Base-by-base conservation (phyloP, 768 basidiomycete genomes). In the Strobilomyces confusus region DNA sequence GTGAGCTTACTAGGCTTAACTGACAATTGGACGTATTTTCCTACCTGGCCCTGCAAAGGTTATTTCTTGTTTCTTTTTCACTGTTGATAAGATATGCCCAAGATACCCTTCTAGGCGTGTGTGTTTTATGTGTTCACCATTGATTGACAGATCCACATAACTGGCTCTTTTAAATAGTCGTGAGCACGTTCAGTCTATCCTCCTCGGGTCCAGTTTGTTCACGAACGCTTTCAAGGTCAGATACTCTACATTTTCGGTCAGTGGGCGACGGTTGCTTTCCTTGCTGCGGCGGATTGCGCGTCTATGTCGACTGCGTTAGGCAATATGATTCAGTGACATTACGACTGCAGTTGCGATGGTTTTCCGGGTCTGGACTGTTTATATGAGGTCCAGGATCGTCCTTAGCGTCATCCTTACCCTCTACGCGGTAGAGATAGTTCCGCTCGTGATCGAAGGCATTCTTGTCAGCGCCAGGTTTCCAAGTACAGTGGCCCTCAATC, bases 291-390 rank as follows among this genome's bases (percentile, higher is more conserved):
- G 20, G 59, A 60, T 13, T 19, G 59, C 54, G 44, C 23, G 59
- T 50, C 17, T n/a, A 0, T 26, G n/a, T 40, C 33, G 20, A 5
- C 42, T 22, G 17, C 20, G 14, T 22, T 19, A 36, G 15, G 7
- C 34, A 6, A 15, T 23, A 19, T 8, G 23, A 37, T 20, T 29
- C 9, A 14, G 36, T 26, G 23, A 48, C 15, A 1, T 3, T 3
- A 7, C 29, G 23, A 47, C 17, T 44, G 11, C 11, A 58, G 59
- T 61, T 45, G 40, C 29, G 8, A 61, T 61, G 59, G 51, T 62
- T 23, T 49, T 62, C 11, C 60, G 55, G 32, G 42, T 62, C 20
- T 62, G 55, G 51, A 55, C 45, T 37, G 20, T 60, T 32, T 58
- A 60, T 25, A 4, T 11, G 12, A 40, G 20, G 7, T 60, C 60